phyloP scores from a whole-genome alignment of 179 eudicot genomes.

The Camellia oleifera region DNA sequence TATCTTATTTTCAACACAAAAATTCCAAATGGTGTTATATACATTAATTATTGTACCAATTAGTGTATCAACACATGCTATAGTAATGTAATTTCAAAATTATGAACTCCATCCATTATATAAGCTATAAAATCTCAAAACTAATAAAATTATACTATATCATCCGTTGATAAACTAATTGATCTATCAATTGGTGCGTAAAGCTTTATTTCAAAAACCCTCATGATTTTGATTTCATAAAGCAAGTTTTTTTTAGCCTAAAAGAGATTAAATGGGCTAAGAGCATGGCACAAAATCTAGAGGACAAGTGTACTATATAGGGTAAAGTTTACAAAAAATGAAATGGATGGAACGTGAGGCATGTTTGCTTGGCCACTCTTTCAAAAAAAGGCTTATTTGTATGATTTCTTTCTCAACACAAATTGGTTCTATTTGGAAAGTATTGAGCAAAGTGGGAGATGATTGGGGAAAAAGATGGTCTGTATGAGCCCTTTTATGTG shows the following conservation, averaged over 20 bases:
- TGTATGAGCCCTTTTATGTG: slow-evolving; percentile 11
- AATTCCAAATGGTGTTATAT: neutral
- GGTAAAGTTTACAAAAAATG: neutral
- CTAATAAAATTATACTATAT: no score
- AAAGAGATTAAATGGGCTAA: neutral
- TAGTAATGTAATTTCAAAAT: no score
- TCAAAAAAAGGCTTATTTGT: neutral
- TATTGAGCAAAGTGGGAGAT: slow-evolving; percentile 12
- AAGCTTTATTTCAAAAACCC: neutral
- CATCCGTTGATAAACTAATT: no score
- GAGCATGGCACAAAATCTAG: neutral
- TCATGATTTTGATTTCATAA: neutral
- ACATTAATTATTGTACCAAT: no score
- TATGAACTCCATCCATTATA: no score
- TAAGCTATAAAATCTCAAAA: no score
- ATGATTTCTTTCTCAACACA: neutral
- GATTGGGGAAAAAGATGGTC: slow-evolving; percentile 15
- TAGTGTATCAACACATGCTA: no score
- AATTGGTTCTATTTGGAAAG: neutral
- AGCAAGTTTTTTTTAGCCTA: neutral
- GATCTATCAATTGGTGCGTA: no score
- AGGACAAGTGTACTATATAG: no score
- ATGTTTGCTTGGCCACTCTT: slow-evolving; percentile 1
- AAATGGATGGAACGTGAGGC: slow-evolving; percentile 8
- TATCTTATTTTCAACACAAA: no score